Evolutionary conservation across 148 eudicot genomes (phyloP).

Genomic region (Silene latifolia): DNA sequence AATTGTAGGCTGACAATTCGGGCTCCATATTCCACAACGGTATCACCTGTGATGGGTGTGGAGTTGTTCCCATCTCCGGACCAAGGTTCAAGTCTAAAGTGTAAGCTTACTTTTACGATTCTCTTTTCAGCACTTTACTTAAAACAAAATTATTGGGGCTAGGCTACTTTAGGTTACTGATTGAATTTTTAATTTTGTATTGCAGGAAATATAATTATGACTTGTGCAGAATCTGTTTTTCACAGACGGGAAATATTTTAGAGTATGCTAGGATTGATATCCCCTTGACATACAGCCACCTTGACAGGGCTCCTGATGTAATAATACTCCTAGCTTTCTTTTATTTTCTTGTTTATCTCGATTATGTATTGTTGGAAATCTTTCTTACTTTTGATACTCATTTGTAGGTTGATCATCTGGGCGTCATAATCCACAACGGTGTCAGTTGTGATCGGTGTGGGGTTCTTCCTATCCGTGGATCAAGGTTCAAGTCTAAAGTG

Average conservation of each 20-base stretch:
- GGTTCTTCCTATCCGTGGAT: conserved; percentile 70
- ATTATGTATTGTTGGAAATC: not conserved
- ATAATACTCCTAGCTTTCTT: conserved; percentile 26
- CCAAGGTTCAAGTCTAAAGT: conserved; percentile 77
- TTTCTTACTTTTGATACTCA: not conserved
- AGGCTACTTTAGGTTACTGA: not conserved
- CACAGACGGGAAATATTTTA: conserved; percentile 40
- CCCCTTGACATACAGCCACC: conserved; percentile 32
- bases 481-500: conserved; percentile 80
- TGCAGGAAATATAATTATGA: conserved; percentile 70
- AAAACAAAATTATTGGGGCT: not conserved
- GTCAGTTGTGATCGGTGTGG: conserved; percentile 87
- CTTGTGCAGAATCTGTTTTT: conserved; percentile 69
- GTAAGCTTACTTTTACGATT: conserved; percentile 35
- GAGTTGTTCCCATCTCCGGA: not conserved
- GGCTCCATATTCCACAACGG: not conserved
- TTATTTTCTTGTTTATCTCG: conserved; percentile 2
- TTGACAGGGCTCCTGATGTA: conserved; percentile 24
- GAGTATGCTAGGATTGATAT: conserved; percentile 67
- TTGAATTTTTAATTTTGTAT: conserved; percentile 13
- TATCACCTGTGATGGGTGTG: conserved; percentile 4
- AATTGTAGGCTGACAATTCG: not conserved
- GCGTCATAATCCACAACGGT: conserved; percentile 25
- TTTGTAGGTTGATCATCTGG: not conserved
- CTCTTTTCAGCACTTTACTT: not conserved